Evolutionary conservation across 441 rosid species (phyloP), one percentile per base, ranked within the genome.

Genomic region (California macrophylla): DNA sequence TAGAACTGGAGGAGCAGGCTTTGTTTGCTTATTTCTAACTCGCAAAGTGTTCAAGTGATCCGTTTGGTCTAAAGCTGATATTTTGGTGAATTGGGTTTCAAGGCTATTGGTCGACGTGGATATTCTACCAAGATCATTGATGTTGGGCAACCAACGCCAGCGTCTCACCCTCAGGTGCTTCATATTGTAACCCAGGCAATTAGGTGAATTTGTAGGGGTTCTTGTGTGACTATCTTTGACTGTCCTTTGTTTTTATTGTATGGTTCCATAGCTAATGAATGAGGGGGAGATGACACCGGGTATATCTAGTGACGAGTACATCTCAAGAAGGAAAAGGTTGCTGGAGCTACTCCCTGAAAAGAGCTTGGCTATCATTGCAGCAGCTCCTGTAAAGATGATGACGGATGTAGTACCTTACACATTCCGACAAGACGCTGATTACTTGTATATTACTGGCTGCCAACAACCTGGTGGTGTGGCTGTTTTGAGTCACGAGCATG

Each of bases 381-480:
- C 99, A 56, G 93, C 96, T 18, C 97, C 98, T 0, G 79, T 88
- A 70, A 90, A 94, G 86, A 90, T 89, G 99, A 94, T 94, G 98
- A 94, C 92, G 2, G 92, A 92, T 72, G 97, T 90, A 69, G 98
- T 94, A 32, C 98, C 97, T 1, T 94, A 94, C 74, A 85, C 93
- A 45, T 90, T 83, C 74, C 84, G 97, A 63, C 99, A 86, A 80
- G 96, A 94, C 72, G 90, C 98, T 72, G 88, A 90, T 77, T 94
- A 90, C 78, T 79, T 79, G 58, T 94, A 92, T 71, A 73, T 92
- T 69, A 92, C 99, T 15, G 99, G 98, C 66, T 94, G 98, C 82
- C 92, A 90, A 24, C 99, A 94, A 78, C 94, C 99, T 23, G 98
- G 97, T 76, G 97, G 98, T 66, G 77, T 92, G 70, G 97, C 99